Evolutionary conservation across 75 land plant species (phyloP).

Genomic region (Selaginella moellendorffii): DNA sequence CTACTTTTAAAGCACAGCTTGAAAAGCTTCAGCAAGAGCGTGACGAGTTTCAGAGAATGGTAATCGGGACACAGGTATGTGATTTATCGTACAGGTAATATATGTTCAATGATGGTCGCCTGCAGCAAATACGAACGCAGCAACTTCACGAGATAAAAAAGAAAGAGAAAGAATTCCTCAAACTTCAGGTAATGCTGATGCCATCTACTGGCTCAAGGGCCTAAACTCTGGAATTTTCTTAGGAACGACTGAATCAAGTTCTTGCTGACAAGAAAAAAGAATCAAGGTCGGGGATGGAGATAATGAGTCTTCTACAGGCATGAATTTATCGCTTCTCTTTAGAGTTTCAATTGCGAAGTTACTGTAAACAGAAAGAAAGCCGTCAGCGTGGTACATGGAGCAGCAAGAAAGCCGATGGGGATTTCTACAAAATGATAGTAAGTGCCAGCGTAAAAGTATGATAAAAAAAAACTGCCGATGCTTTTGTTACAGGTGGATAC

Average conservation of each 20-base stretch:
- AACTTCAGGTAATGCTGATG: background rate
- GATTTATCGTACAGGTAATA: background rate
- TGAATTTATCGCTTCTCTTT: background rate
- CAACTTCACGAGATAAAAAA: constrained; percentile 1
- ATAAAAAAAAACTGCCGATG: background rate
- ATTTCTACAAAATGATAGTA: constrained; percentile 10
- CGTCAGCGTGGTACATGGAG: constrained; percentile 7
- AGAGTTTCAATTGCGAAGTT: background rate
- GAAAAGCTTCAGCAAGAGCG: constrained; percentile 9
- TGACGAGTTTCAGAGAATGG: constrained; percentile 8
- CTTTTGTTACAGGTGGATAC: background rate
- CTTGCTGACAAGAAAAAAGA: constrained; percentile 1
- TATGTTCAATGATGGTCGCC: no score
- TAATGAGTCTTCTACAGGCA: constrained; percentile 5
- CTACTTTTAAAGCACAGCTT: background rate
- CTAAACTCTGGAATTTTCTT: background rate
- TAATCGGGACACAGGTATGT: background rate
- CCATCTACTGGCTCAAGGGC: background rate
- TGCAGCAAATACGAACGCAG: constrained; percentile 3
- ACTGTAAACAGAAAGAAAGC: background rate
- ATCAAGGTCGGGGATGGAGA: background rate
- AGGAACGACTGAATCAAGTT: constrained; percentile 6
- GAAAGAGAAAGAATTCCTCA: constrained; percentile 4
- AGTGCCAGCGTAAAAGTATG: background rate
- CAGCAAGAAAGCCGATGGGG: constrained; percentile 11